These are phyloP conservation scores for Hemileccinum rubropunctum DNA, from an alignment of 768 basidiomycete species.

Conservation along the genomic window DNA sequence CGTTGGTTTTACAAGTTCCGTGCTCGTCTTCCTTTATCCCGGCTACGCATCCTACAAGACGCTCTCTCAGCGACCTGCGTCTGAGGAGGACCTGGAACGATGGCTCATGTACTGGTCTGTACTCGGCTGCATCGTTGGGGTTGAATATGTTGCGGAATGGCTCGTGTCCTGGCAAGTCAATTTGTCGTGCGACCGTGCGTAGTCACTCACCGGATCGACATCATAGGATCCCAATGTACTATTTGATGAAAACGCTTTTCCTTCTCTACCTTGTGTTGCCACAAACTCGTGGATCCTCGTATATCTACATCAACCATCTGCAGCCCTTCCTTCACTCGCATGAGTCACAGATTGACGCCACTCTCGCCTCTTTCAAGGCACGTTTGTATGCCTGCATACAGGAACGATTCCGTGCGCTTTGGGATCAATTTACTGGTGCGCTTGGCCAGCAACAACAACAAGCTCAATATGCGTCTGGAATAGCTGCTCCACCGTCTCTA, in stretches of 20 bases:
- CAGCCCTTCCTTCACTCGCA: conserved; percentile 81
- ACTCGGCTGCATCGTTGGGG: conserved; percentile 73
- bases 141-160: conserved; percentile 88
- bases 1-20: conserved; percentile 44
- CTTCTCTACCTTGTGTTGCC: conserved; percentile 89
- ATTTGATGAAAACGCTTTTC: conserved; percentile 74
- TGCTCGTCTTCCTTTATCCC: conserved; percentile 82
- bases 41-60: conserved; percentile 97
- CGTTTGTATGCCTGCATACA: conserved; percentile 64
- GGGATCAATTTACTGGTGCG: conserved; percentile 58
- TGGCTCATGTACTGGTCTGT: conserved; percentile 99
- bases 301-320: conserved; percentile 77
- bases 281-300: conserved; percentile 84
- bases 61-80: conserved; percentile 80
- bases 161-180: conserved; percentile 72
- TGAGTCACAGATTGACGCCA: conserved; percentile 81
- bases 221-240: conserved; percentile 86
- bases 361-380: conserved; percentile 63
- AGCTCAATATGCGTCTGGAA: conserved; percentile 18
- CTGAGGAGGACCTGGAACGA: conserved; percentile 81
- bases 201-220: conserved; percentile 7
- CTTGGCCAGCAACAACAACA: conserved; percentile 44
- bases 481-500: conserved; percentile 42
- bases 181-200: conserved; percentile 7
- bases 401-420: conserved; percentile 56